Evolutionary conservation across 345 rosid species (phyloP).

Genomic region (Arabis alpina): DNA sequence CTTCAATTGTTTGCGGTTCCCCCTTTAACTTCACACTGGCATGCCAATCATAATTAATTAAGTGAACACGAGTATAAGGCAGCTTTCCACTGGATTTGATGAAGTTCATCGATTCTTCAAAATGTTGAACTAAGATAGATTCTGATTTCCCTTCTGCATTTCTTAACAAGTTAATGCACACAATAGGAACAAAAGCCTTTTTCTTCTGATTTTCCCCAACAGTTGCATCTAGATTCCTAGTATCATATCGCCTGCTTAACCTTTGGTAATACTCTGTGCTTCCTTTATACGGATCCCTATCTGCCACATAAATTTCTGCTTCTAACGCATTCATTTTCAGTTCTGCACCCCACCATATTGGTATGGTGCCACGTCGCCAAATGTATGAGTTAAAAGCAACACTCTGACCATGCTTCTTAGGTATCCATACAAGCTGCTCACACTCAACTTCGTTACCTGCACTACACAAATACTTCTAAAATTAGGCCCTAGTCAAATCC

Average conservation of each 20-base stretch:
- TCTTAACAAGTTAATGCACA: slow-evolving; percentile 86
- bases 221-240: slow-evolving; percentile 59
- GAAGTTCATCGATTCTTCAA: slow-evolving; percentile 78
- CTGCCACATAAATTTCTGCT: slow-evolving; percentile 95
- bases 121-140: slow-evolving; percentile 88
- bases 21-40: slow-evolving; percentile 76
- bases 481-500: slow-evolving; percentile 41
- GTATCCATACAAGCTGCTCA: slow-evolving; percentile 95
- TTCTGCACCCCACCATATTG: slow-evolving; percentile 99
- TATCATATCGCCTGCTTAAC: slow-evolving; percentile 83
- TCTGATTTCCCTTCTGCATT: slow-evolving; percentile 92
- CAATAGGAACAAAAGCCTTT: slow-evolving; percentile 75
- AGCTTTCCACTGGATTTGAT: slow-evolving; percentile 74
- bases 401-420: slow-evolving; percentile 74
- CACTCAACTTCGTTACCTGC: slow-evolving; percentile 99
- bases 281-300: slow-evolving; percentile 89
- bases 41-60: slow-evolving; percentile 97
- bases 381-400: slow-evolving; percentile 81
- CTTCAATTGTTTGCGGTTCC: slow-evolving; percentile 93
- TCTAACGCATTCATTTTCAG: slow-evolving; percentile 90
- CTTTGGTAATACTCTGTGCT: slow-evolving; percentile 84
- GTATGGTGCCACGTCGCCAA: slow-evolving; percentile 98
- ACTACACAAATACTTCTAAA: slow-evolving; percentile 44
- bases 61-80: slow-evolving; percentile 64
- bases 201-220: slow-evolving; percentile 68